These are phyloP conservation scores for Magnusiomyces suaveolens DNA, from an alignment of 1,139 yeast genomes.

Conservation along the genomic window DNA sequence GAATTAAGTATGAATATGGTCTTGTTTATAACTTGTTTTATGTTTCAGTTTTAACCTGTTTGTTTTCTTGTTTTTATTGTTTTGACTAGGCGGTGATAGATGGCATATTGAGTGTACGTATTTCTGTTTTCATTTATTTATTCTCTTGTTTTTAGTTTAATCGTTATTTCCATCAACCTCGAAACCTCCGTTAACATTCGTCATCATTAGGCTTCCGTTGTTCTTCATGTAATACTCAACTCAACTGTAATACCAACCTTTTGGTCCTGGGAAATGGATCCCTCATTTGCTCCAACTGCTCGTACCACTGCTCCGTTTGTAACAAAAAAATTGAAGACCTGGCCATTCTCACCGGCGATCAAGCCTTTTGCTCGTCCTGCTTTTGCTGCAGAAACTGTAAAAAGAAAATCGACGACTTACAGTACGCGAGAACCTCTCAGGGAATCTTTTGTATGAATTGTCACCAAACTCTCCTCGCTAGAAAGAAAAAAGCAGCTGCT, in stretches of 20 bases:
- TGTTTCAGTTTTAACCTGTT: constrained; percentile 6
- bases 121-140: no score
- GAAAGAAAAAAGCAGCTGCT: constrained; percentile 33
- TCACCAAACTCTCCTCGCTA: constrained; percentile 73
- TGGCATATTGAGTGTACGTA: constrained; percentile 81
- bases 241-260: constrained; percentile 84
- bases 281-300: constrained; percentile 81
- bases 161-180: no score
- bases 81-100: constrained; percentile 67
- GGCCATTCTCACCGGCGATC: constrained; percentile 91
- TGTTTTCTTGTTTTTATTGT: constrained; percentile 13
- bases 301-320: constrained; percentile 85
- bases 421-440: constrained; percentile 88
- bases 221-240: constrained; percentile 63
- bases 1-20: constrained; percentile 29
- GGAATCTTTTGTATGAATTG: constrained; percentile 92
- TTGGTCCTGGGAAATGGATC: constrained; percentile 88
- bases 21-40: not conserved
- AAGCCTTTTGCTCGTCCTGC: constrained; percentile 87
- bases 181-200: not conserved
- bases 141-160: no score
- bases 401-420: constrained; percentile 74
- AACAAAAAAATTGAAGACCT: constrained; percentile 83
- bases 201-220: constrained; percentile 49
- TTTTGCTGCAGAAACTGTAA: constrained; percentile 88